These are phyloP conservation scores for Ophiostoma ips DNA, from an alignment of 2,329 filamentous ascomycete species.

Conservation along the genomic window DNA sequence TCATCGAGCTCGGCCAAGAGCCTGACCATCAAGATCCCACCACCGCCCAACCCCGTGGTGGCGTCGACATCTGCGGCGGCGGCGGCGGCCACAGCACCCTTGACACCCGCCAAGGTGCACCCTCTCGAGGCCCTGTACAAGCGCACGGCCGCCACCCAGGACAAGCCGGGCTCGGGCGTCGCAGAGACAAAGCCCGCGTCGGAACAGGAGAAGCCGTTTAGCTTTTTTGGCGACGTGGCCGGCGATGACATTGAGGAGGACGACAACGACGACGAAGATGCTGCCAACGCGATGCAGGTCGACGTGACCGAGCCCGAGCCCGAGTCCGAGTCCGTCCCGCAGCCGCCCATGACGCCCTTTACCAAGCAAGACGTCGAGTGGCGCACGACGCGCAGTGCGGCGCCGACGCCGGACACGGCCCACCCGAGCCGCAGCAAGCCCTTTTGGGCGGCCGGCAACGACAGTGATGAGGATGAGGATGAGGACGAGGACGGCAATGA, in stretches of 20 bases:
- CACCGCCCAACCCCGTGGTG: slow-evolving; percentile 7
- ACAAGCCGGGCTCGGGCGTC: not conserved
- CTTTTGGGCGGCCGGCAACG: slow-evolving; percentile 24
- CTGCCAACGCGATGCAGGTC: slow-evolving; percentile 24
- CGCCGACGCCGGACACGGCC: slow-evolving; percentile 88
- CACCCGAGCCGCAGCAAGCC: slow-evolving; percentile 47
- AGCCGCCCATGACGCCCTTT: slow-evolving; percentile 64
- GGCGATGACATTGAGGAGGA: slow-evolving; percentile 32
- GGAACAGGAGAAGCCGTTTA: slow-evolving; percentile 40
- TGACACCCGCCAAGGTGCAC: slow-evolving; percentile 41
- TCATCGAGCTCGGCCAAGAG: slow-evolving; percentile 36
- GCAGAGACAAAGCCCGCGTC: slow-evolving; percentile 10
- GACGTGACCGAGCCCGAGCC: slow-evolving; percentile 11
- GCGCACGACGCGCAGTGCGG: slow-evolving; percentile 68
- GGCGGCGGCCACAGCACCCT: not conserved
- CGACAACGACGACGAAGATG: slow-evolving; percentile 16
- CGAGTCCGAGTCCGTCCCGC: slow-evolving; percentile 16
- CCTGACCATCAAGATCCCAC: slow-evolving; percentile 42
- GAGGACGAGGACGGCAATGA: slow-evolving; percentile 20
- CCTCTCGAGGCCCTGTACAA: slow-evolving; percentile 92
- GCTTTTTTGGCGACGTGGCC: slow-evolving; percentile 56
- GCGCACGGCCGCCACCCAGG: slow-evolving; percentile 31
- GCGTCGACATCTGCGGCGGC: not conserved
- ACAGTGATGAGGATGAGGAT: slow-evolving; percentile 26
- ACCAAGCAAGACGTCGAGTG: slow-evolving; percentile 64